Evolutionary conservation across 495 filamentous ascomycete species (phyloP), one percentile per base, ranked within the genome.

Genomic region (Podospora pseudoanserina): DNA sequence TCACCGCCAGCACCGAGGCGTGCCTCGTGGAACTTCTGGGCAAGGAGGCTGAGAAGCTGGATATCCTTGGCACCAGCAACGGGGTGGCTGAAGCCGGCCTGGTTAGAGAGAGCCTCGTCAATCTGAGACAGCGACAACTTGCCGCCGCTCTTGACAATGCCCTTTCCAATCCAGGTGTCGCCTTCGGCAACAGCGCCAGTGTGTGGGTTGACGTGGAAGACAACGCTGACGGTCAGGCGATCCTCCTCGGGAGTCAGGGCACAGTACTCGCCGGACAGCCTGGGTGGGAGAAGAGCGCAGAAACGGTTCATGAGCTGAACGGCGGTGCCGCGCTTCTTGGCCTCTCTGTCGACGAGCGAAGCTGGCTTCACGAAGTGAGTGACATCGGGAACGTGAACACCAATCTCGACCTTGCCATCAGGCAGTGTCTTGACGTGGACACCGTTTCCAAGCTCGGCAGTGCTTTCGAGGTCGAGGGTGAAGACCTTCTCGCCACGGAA

Each of bases 311-410:
- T 90, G 63, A 99, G 82, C 72, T 98, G 93, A 18, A 99, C 95
- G 49, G 92, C 94, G 63, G 95, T 98, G 66, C 94, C 96, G 34
- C 95, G 90, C 84, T 99, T 99, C 87, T 96, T 97, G 1, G 95
- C 95, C 81, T 99, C 95, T 57, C 95, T 90, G 75, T 99, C 95
- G 39, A 97, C 94, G 62, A 99, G 86, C 23, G 95, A 97, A 83
- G 96, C 97, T 49, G 88, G 84, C 82, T 98, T 98, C 76, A 99
- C 92, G 69, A 99, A 99, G 78, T 98, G 93, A 58, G 95, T 91
- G 69, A 97, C 92, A 80, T 99, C 95, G 30, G 93, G 88, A 72
- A 99, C 92, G 82, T 99, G 95, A 65, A 98, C 86, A 80, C 95
- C 96, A 70, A 99, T 89, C 77, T 99, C 95, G 65, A 97, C 89